These are phyloP conservation scores for Vitellaria paradoxa DNA, from an alignment of 179 eudicot genomes.

Conservation along the genomic window DNA sequence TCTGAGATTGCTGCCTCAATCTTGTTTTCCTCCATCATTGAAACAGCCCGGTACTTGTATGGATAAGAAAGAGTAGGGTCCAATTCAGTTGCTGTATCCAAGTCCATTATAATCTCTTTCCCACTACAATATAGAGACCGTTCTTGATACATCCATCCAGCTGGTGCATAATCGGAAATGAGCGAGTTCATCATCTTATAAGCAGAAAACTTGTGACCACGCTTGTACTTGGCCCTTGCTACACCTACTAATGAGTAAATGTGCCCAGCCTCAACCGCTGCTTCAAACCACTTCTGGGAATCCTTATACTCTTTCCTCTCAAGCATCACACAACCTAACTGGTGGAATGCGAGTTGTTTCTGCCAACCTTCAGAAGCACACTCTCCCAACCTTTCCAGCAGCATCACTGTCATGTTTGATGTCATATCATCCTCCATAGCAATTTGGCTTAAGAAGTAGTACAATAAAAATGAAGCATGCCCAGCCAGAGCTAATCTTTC, in stretches of 20 bases:
- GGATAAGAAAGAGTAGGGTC: constrained; percentile 81
- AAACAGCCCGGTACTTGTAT: constrained; percentile 70
- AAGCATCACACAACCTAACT: constrained; percentile 79
- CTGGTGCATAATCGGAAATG: constrained; percentile 49
- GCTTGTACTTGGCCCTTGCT: constrained; percentile 73
- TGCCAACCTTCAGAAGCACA: constrained; percentile 62
- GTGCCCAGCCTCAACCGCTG: constrained; percentile 66
- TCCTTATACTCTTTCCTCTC: constrained; percentile 81
- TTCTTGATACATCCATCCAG: constrained; percentile 95
- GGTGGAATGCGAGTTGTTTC: constrained; percentile 69
- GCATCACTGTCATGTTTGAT: constrained; percentile 70
- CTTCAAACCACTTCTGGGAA: constrained; percentile 79
- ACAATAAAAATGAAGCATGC: constrained; percentile 64
- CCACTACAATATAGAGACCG: constrained; percentile 69
- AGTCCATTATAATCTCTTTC: constrained; percentile 69
- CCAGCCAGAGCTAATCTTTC: constrained; percentile 52
- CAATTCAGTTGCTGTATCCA: constrained; percentile 61
- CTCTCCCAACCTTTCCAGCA: constrained; percentile 69
- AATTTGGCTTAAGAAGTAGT: constrained; percentile 66
- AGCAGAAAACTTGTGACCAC: constrained; percentile 74
- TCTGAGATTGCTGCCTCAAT: constrained; percentile 53
- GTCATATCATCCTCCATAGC: constrained; percentile 75
- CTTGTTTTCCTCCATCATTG: constrained; percentile 50
- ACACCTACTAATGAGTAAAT: constrained; percentile 71
- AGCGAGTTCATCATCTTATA: constrained; percentile 69